These are phyloP conservation scores for Calonectria hongkongensis DNA, from an alignment of 2,329 filamentous ascomycete species.

Conservation along the genomic window DNA sequence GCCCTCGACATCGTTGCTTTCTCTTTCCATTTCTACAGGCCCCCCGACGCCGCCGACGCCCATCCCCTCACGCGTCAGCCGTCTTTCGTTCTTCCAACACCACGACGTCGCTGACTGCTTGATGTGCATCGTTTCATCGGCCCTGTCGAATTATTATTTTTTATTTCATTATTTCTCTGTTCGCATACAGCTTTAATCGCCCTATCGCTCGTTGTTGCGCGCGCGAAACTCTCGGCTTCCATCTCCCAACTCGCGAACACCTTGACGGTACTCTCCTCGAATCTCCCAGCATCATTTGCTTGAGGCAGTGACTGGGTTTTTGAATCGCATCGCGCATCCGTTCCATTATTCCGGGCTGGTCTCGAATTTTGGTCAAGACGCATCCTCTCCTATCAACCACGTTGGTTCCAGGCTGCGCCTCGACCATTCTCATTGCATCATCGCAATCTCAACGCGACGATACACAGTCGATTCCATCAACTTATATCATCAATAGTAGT, in stretches of 20 bases:
- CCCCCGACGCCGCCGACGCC: constrained; percentile 52
- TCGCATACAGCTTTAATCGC: constrained; percentile 67
- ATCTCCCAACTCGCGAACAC: constrained; percentile 57
- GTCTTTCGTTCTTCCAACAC: constrained; percentile 54
- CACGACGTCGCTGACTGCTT: constrained; percentile 53
- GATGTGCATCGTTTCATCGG: constrained; percentile 53
- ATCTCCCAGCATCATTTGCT: constrained; percentile 63
- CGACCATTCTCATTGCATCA: constrained; percentile 46
- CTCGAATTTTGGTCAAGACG: constrained; percentile 63
- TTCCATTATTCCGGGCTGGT: constrained; percentile 67
- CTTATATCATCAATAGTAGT: constrained; percentile 28
- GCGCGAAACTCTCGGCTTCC: constrained; percentile 56
- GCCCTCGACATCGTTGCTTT: constrained; percentile 51
- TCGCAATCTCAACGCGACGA: constrained; percentile 31
- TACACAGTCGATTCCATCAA: constrained; percentile 30
- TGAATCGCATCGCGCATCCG: constrained; percentile 55
- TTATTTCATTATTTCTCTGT: constrained; percentile 60
- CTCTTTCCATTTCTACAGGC: constrained; percentile 54
- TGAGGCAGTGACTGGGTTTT: constrained; percentile 66
- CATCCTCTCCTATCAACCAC: constrained; percentile 51
- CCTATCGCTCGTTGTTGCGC: constrained; percentile 54
- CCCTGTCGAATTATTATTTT: constrained; percentile 55
- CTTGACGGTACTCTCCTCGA: constrained; percentile 64
- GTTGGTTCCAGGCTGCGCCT: constrained; percentile 60
- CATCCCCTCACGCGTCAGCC: constrained; percentile 54